These are phyloP conservation scores for Sonneratia alba DNA, from an alignment of 345 rosid species.

Conservation along the genomic window DNA sequence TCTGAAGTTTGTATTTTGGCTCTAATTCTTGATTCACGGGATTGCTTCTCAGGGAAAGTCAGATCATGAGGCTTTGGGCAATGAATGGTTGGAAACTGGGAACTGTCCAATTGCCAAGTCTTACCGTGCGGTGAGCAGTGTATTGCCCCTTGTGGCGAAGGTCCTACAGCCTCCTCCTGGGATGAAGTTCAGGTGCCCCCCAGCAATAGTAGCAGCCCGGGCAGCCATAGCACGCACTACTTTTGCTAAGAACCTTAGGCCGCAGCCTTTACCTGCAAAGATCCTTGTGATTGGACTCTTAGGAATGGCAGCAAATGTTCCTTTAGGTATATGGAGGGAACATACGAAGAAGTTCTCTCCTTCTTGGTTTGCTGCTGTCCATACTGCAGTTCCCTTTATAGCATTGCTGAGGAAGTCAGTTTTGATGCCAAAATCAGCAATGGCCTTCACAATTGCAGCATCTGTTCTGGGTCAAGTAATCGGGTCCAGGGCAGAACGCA, in stretches of 20 bases:
- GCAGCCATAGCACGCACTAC: conserved; percentile 85
- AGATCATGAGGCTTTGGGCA: conserved; percentile 61
- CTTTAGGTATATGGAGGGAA: conserved; percentile 92
- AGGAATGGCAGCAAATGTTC: conserved; percentile 94
- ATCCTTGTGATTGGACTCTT: conserved; percentile 71
- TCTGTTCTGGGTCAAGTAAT: conserved; percentile 80
- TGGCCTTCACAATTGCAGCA: conserved; percentile 90
- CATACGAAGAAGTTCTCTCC: conserved; percentile 76
- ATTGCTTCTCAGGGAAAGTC: conserved; percentile 44
- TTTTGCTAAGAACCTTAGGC: conserved; percentile 88
- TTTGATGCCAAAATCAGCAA: conserved; percentile 89
- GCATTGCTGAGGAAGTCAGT: conserved; percentile 82
- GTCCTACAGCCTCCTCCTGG: conserved; percentile 77
- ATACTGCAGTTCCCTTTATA: conserved; percentile 93
- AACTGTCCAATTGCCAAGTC: conserved; percentile 95
- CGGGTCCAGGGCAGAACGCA: conserved; percentile 96
- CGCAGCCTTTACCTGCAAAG: conserved; percentile 79
- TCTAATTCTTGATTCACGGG: background rate
- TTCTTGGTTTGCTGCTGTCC: conserved; percentile 87
- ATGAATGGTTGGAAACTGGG: conserved; percentile 83
- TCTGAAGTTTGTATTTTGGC: background rate
- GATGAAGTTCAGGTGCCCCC: conserved; percentile 58
- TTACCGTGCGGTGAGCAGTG: conserved; percentile 63
- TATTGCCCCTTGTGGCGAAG: conserved; percentile 80
- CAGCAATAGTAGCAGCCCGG: conserved; percentile 73